Base-by-base conservation (phyloP, 108 stramenopile genomes). In the Asterionellopsis glacialis region DNA sequence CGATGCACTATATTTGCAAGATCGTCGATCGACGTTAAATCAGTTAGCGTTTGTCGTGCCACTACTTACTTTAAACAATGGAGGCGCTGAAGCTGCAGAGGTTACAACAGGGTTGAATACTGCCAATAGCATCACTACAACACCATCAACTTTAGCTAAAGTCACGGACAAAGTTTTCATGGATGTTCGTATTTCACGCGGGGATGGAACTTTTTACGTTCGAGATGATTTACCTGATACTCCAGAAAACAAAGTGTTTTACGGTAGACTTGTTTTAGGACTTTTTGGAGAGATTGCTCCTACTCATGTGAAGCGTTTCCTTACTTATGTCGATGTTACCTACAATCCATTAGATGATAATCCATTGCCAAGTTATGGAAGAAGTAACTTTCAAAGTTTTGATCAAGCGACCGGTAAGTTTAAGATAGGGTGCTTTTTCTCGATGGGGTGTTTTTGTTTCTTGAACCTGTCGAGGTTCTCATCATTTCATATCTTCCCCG, bases 151-250 rank as follows among this genome's bases (percentile, higher is more conserved):
- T n/a, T n/a, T n/a, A n/a, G 47, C 47, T 7, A 48, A 48, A 21
- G 47, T 93, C 21, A 90, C 92, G 0, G 64, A 90, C 61, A 85
- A 83, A 53, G 81, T 94, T 18, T 76, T 63, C 23, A 70, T 94
- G 41, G 80, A 94, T 56, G 74, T 94, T 22, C 72, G 92, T n/a
- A 79, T 94, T 16, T 79, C 88, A 6, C 72, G 92, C 11, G 48
- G 67, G 19, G 92, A 94, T 76, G 92, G 92, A 9, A 77, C 84
- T 16, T 88, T 88, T 56, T 90, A 90, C 53, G 79, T 87, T 0
- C 69, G 83, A 49, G 85, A 85, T 57, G 73, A 81, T 45, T 23
- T 71, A 0, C 45, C 67, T 21, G 76, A 80, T 57, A 70, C 63
- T 9, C 69, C 75, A 38, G 67, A 74, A 42, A 84, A 92, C 51